Percentiles rank a stretch among this genome's conserved stretches.
Evolutionary conservation across 495 filamentous ascomycete genomes (phyloP).

Genomic region (Podospora pseudopauciseta): DNA sequence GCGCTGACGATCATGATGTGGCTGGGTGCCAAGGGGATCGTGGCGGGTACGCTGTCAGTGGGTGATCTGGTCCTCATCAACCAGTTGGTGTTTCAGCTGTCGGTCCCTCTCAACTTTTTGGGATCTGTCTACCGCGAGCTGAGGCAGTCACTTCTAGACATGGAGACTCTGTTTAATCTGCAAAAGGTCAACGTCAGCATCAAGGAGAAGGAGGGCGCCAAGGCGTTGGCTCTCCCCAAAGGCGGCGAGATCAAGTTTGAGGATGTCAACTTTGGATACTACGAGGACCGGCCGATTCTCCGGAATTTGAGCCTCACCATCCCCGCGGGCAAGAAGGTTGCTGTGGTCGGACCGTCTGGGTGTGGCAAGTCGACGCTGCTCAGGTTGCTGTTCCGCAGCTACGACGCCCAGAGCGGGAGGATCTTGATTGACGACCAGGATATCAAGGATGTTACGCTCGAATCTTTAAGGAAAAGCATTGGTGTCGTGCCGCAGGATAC

Average conservation of each 20-base stretch:
- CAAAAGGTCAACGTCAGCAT: conserved; percentile 94
- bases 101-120: conserved; percentile 92
- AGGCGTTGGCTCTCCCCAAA: conserved; percentile 62
- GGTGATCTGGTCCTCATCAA: conserved; percentile 98
- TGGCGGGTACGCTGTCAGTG: conserved; percentile 75
- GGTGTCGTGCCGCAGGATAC: conserved; percentile 98
- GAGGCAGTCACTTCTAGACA: conserved; percentile 88
- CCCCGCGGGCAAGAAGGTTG: conserved; percentile 91
- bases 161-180: conserved; percentile 98
- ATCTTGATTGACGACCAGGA: conserved; percentile 95
- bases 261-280: conserved; percentile 93
- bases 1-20: conserved; percentile 99
- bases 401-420: conserved; percentile 81
- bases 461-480: conserved; percentile 79
- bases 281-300: conserved; percentile 80
- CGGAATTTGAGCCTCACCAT: conserved; percentile 82
- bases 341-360: conserved; percentile 90
- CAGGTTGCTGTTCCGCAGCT: conserved; percentile 87
- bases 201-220: conserved; percentile 69
- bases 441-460: conserved; percentile 73
- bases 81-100: conserved; percentile 96
- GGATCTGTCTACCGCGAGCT: conserved; percentile 95
- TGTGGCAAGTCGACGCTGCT: conserved; percentile 96
- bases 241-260: conserved; percentile 91
- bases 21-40: conserved; percentile 83